Base-by-base conservation (phyloP, 805 yeast genomes). In the Candida ortonii region DNA sequence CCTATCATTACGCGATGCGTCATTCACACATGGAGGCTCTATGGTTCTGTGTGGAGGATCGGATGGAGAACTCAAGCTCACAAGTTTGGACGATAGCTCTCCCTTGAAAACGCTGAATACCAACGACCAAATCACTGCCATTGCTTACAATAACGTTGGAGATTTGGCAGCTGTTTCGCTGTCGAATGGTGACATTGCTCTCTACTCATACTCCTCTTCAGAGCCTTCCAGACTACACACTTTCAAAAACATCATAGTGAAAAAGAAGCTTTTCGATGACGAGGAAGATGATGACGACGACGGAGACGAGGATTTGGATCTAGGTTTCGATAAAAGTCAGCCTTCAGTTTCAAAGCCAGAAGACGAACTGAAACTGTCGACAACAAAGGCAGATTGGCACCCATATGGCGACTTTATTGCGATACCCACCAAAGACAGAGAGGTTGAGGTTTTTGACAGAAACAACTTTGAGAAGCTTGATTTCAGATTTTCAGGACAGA, bases 361-460 rank as follows among this genome's bases (percentile, higher is more conserved):
- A 15, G 43, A 35, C n/a, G 40, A 47, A n/a, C 19, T 43, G 6
- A 39, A 34, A 16, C 35, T 50, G 25, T 30, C 52, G 3, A 38
- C 79, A 16, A 69, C 84, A 0, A 71, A 70, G 25, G 69, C 78
- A 2, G 73, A 71, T 22, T 87, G 95, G 95, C 74, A 78, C 37
- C 74, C 82, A 2, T 67, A 71, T 34, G 95, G 95, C 12, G 73
- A 73, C 34, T 56, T 65, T n/a, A 64, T 87, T 30, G 86, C 88
- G 2, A 50, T 85, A 13, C 88, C 95, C 2, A 64, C 81, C 6
- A 61, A 65, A 22, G 61, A 68, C 14, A 62, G 66, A 28, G 60
- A 67, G 3, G 66, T 81, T 30, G 67, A 67, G 33, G 64, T 75
- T 0, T 76, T 61, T 34, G 57, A 62, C 36, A 56, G 75, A 34